Evolutionary conservation across 192 early-diverging fungal genomes (phyloP).

Genomic region (Linnemannia schmuckeri): DNA sequence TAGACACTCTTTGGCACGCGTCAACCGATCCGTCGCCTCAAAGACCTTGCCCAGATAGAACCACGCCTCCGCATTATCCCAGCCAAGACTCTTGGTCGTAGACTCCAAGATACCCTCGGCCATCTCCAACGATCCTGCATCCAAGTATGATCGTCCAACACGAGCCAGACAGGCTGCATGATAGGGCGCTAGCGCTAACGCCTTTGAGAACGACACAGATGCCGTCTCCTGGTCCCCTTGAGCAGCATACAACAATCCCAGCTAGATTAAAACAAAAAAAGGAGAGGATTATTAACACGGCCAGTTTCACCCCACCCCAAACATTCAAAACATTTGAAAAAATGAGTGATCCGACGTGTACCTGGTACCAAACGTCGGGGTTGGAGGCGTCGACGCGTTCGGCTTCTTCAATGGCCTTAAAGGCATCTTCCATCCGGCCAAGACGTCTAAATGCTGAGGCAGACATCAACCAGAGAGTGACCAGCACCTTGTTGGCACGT

Average conservation of each 20-base stretch:
- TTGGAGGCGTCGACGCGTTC: slow-evolving; percentile 62
- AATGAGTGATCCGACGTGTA: slow-evolving; percentile 7
- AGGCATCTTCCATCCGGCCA: slow-evolving; percentile 65
- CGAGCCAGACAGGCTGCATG: slow-evolving; percentile 60
- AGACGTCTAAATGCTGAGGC: slow-evolving; percentile 64
- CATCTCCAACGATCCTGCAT: slow-evolving; percentile 59
- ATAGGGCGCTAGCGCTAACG: slow-evolving; percentile 56
- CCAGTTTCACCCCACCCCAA: not conserved
- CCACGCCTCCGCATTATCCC: slow-evolving; percentile 77
- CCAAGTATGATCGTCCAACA: slow-evolving; percentile 61
- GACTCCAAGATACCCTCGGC: slow-evolving; percentile 67
- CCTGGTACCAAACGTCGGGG: slow-evolving; percentile 69
- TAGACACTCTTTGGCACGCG: slow-evolving; percentile 68
- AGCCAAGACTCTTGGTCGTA: slow-evolving; percentile 65
- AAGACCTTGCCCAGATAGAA: slow-evolving; percentile 65
- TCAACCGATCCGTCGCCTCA: slow-evolving; percentile 56
- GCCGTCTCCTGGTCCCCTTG: slow-evolving; percentile 58
- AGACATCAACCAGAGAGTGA: slow-evolving; percentile 68
- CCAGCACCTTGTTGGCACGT: slow-evolving; percentile 60
- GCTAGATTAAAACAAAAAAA: slow-evolving; percentile 8
- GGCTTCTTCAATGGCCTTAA: slow-evolving; percentile 69
- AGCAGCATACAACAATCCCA: slow-evolving; percentile 57
- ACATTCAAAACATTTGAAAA: not conserved
- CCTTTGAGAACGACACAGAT: slow-evolving; percentile 64
- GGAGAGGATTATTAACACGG: not conserved